Conservation (phyloP, 345 rosid genomes). For the Eucalyptus leucophloia region DNA sequence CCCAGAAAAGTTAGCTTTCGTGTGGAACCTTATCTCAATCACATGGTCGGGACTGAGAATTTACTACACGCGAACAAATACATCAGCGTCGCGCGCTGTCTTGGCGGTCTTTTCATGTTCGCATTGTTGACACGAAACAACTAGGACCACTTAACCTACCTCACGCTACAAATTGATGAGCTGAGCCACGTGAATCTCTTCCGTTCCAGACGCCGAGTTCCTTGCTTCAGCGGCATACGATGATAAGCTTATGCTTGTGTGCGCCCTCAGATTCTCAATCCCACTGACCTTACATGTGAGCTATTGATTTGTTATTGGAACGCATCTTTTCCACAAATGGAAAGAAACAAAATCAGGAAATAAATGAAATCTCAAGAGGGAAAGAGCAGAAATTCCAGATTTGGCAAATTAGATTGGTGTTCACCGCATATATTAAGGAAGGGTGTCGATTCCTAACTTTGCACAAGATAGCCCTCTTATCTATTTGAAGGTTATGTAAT, state of each 20-base stretch:
- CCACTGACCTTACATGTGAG: neutral
- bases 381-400: neutral
- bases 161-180: neutral
- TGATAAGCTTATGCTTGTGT: neutral
- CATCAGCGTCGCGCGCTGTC: neutral
- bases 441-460: neutral
- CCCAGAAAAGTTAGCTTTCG: neutral
- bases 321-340: neutral
- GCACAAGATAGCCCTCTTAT: neutral
- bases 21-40: neutral
- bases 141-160: neutral
- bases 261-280: neutral
- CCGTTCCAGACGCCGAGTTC: neutral
- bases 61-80: fast-evolving
- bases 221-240: neutral
- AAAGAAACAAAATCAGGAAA: neutral
- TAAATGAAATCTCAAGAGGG: neutral
- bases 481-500: neutral
- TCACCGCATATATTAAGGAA: neutral
- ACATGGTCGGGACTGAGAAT: neutral
- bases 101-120: neutral
- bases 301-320: neutral
- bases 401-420: neutral
- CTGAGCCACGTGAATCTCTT: neutral
- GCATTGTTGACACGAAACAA: neutral